Evolutionary conservation across 2,329 filamentous ascomycete genomes (phyloP), one percentile per base, ranked within the genome.

Genomic region (Thermoascus crustaceus): DNA sequence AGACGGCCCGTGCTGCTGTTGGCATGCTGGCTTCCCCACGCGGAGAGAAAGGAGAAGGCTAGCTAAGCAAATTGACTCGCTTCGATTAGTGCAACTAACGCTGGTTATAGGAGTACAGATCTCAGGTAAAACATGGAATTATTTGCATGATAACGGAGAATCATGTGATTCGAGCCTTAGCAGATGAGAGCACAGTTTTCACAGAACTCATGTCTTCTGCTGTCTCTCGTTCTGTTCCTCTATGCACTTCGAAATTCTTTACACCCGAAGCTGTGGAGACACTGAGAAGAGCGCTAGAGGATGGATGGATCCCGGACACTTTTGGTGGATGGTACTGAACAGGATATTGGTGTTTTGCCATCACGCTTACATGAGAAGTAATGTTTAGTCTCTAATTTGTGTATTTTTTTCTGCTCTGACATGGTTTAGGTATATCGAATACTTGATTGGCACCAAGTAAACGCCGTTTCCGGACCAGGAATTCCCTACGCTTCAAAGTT

Each of bases 361-460:
- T 40, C 38, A 26, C 32, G 41, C 17, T 27, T 43, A 23, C 41
- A 43, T 34, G 41, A 43, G 22, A 34, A 36, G 41, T 38, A 40
- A 38, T 31, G 6, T 36, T 25, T n/a, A n/a, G 27, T 26, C 32
- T 34, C 6, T 9, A 9, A 16, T 35, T n/a, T 38, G 26, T 25
- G 18, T 37, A 32, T 37, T 35, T n/a, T 36, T 39, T 34, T 16
- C 34, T 25, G 30, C 24, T 33, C 38, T 43, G 21, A 38, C 22
- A 33, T 13, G 26, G 24, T 22, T 19, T 34, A 34, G 23, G 17
- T 34, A 34, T 16, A 26, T 39, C 30, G 37, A 39, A 23, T 35
- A 19, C 14, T 18, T 31, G 23, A 40, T 37, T 21, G 30, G 38
- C 23, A n/a, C 23, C 7, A 20, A n/a, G 10, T 9, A 16, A 32